Evolutionary conservation across 352 stramenopile species (phyloP), one percentile per base, ranked within the genome.

Genomic region (Phytophthora meadii): DNA sequence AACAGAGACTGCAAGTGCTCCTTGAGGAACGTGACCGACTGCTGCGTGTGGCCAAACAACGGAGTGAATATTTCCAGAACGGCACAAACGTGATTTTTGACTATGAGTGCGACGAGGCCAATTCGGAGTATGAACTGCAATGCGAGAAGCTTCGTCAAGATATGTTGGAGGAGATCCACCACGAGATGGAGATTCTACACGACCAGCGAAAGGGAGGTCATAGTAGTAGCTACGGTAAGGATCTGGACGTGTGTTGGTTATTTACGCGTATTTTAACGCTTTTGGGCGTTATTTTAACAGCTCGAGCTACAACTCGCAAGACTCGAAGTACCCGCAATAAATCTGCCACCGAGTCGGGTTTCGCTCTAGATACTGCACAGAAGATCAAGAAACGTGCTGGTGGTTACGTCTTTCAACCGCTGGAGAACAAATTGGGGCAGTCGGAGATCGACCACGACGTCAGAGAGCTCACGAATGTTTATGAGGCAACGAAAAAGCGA

Each of bases 81-180:
- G 73, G 79, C 46, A 89, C 86, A 25, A 37, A 69, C 10, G 81
- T 92, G 14, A 92, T 94, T 59, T 94, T 91, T 45, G 70, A 81
- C 45, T 94, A 94, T 60, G 86, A 94, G 61, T 91, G 86, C 60
- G 82, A 94, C 19, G 82, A 94, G 53, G 86, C 86, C 22, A 85
- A 80, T 41, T 88, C 82, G 39, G 86, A 94, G 68, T 94, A 85
- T 44, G 68, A 88, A 44, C 54, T 92, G 55, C 79, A 83, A 28
- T 94, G 87, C 63, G 85, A 90, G 36, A 91, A 90, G 61, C 65
- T 94, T 51, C 82, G 86, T 17, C 81, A 93, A 24, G 84, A 93
- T 57, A 94, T 94, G 87, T 72, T 94, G 24, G 84, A 93, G 25
- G 87, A 94, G 68, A 94, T 94, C 70, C 81, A 92, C 42, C 75